phyloP scores from a whole-genome alignment of 164 flowering plant genomes.

The Macadamia integrifolia region DNA sequence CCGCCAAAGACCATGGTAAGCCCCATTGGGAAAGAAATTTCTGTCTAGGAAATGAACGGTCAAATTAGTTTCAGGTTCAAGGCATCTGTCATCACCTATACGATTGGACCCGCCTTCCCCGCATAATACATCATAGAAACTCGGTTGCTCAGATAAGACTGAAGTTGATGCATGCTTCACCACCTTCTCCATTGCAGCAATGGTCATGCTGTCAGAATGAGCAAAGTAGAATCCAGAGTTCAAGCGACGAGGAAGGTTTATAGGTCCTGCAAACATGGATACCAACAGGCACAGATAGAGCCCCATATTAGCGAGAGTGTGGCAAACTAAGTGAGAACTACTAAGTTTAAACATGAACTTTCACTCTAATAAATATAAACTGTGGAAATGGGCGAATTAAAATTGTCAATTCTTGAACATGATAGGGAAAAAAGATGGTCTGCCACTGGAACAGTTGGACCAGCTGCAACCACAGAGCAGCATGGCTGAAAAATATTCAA shows the following conservation, averaged over 20 bases:
- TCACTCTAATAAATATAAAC: no score
- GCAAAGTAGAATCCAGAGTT: conserved; percentile 97
- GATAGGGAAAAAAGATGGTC: no score
- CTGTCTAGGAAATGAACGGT: conserved; percentile 75
- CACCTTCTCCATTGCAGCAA: conserved; percentile 78
- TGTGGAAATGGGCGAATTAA: no score
- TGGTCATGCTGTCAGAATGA: conserved; percentile 57
- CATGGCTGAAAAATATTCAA: background rate
- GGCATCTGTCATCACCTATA: conserved; percentile 54
- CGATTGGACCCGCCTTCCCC: conserved; percentile 75
- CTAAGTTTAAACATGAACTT: no score
- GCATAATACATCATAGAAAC: conserved; percentile 88
- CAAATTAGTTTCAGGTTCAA: conserved; percentile 77
- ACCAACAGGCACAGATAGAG: background rate
- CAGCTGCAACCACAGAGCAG: no score
- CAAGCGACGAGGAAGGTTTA: conserved; percentile 77
- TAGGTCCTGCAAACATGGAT: conserved; percentile 49
- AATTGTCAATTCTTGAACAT: no score
- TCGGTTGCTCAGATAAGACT: conserved; percentile 86
- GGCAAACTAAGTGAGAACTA: background rate
- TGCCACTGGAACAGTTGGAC: no score
- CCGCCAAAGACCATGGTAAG: conserved; percentile 73
- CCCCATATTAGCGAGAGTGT: background rate
- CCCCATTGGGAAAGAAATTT: conserved; percentile 89
- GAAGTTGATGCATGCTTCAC: conserved; percentile 63